Evolutionary conservation across 139 green algal genomes (phyloP), one percentile per base, ranked within the genome.

Genomic region (Chloropicon primus): DNA sequence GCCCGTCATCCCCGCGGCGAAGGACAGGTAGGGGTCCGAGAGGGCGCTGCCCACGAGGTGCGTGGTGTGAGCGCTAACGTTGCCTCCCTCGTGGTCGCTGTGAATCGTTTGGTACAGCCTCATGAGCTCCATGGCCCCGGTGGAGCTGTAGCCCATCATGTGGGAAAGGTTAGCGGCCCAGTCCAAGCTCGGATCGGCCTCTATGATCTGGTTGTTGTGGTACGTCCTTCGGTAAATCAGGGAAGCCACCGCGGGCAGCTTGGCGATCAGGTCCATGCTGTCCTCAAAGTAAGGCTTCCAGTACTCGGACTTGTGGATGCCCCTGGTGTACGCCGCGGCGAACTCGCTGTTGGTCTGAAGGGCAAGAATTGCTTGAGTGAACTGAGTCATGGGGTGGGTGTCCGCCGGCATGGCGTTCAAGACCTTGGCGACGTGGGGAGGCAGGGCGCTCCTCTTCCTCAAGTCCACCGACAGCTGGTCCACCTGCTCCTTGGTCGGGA

Each of bases 61-160:
- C 1, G 89, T 91, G 25, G 94, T 86, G 83, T 98, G 94, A 0
- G 94, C 94, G 53, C 87, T 94, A 74, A 98, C 94, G 82, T 98
- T 98, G 80, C 94, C 94, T 26, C 94, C 94, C 88, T 91, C 82
- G 62, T 88, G 84, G 54, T 86, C 84, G 21, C 26, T 86, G 85
- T 98, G 94, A 83, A 99, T 98, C 77, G 94, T 97, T 85, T 97
- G 92, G 84, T 97, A 99, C 74, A 99, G 85, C 21, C 95, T 90
- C 87, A 97, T 96, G 82, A 99, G 87, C 89, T 99, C 95, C 25
- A 86, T 85, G 25, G 41, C 41, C 26, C 41, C 41, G 41, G 23
- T 74, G 74, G 90, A 85, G 24, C 88, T 77, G 78, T 89, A 94
- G 24, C 94, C 95, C 92, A 99, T 97, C 93, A 96, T 96, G 85